Evolutionary conservation across 768 basidiomycete genomes (phyloP).

Genomic region (Amanita pallidorosea): DNA sequence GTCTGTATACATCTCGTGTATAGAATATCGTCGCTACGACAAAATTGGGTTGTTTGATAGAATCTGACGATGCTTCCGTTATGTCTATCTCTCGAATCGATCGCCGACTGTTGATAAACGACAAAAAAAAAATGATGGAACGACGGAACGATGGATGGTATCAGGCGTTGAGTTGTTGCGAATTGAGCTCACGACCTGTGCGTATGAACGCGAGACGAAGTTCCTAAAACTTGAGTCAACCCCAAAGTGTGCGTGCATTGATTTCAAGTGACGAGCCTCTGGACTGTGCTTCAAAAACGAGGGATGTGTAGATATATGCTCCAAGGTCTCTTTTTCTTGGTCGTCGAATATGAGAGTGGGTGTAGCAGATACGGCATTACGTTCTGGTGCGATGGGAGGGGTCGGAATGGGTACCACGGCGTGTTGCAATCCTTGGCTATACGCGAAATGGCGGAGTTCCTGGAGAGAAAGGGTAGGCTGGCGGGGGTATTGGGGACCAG

Average conservation of each 20-base stretch:
- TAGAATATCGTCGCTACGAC: not conserved
- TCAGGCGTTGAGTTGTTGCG: constrained; percentile 17
- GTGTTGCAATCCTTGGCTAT: constrained; percentile 23
- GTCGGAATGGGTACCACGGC: constrained; percentile 17
- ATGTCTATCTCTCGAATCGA: too few species aligned
- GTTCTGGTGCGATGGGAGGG: constrained; percentile 13
- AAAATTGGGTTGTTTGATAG: not conserved
- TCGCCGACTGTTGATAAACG: not conserved
- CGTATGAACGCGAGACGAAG: constrained; percentile 34
- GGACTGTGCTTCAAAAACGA: constrained; percentile 33
- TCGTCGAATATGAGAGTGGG: constrained; percentile 8
- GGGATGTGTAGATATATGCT: constrained; percentile 25
- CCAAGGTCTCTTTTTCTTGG: constrained; percentile 18
- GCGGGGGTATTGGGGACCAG: too few species aligned
- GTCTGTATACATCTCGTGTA: not conserved
- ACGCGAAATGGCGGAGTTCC: constrained; percentile 35
- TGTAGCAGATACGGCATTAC: not conserved
- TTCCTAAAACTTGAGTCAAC: constrained; percentile 24
- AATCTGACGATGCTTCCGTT: not conserved
- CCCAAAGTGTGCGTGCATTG: not conserved
- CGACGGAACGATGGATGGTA: not conserved
- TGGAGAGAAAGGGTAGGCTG: constrained; percentile 9
- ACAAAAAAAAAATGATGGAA: too few species aligned
- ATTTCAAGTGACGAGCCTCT: constrained; percentile 25
- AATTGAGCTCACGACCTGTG: constrained; percentile 34